Evolutionary conservation across 2,329 filamentous ascomycete species (phyloP), one percentile per base, ranked within the genome.

Genomic region (Clarireedia paspali): DNA sequence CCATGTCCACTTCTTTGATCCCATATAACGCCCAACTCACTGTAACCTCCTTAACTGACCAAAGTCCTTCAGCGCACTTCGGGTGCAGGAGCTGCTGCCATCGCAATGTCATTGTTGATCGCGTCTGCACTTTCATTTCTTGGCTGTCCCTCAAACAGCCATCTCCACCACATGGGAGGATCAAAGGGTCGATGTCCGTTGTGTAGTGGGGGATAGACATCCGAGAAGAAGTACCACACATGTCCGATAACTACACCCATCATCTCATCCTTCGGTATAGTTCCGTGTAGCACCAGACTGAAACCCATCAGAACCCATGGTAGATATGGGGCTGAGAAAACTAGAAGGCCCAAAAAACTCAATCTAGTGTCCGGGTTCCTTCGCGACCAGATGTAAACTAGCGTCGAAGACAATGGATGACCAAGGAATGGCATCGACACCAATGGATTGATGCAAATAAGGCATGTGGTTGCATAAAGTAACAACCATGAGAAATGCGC

Each of bases 351-450:
- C 4, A 99, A 74, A 70, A 96, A 91, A 68, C 89, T 95, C 14
- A 99, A 78, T 57, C 89, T 80, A 0, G 91, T 95, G 61, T 96
- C 89, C 0, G 94, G 92, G 70, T 99, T 97, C 56, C 92, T 85
- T 53, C 94, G 82, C 60, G 91, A 94, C 94, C 94, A 99, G 67
- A 99, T 96, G 72, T 99, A 99, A 56, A 97, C 92, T 59, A 99
- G 78, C 5, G 89, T 96, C 50, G 90, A 95, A 4, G 89, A 95
- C 14, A 99, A 80, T 1, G 92, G 89, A 44, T 91, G 89, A n/a
- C 94, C 94, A 10, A 99, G 82, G 71, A 96, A 99, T 0, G 89
- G 89, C 77, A 97, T 90, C 26, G 87, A 91, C 50, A 96, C 86
- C 59, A 96, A 77, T 1, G 92, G 91, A 46, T 91, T 94, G 42